Percentiles rank a stretch among this genome's conserved stretches.
Conservation (phyloP, 495 filamentous ascomycete species). For the Pseudoneurospora amorphoporcata region DNA sequence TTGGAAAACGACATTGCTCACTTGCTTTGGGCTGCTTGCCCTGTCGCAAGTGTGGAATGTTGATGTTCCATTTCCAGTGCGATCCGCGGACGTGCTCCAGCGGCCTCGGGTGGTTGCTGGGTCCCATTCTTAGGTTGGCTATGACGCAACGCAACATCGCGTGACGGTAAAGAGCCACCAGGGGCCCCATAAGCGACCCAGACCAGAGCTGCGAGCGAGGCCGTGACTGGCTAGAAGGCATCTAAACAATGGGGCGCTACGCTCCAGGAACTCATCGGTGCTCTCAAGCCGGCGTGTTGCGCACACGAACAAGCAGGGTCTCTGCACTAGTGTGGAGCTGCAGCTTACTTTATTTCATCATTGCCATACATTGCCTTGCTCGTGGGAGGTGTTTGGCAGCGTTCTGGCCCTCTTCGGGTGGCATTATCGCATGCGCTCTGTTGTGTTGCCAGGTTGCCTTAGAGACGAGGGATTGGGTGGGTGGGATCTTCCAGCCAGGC, state of each 20-base stretch:
- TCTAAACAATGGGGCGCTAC: not conserved
- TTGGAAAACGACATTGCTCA: not conserved
- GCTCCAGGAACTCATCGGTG: not conserved
- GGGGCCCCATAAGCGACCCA: not conserved
- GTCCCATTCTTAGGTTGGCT: not conserved
- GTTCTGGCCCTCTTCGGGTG: not conserved
- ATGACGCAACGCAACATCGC: not conserved
- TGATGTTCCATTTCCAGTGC: not conserved
- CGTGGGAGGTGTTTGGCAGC: not conserved
- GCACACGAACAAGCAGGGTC: not conserved
- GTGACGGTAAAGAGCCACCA: not conserved
- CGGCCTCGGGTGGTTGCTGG: not conserved
- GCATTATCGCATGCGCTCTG: not conserved
- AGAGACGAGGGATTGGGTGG: not conserved
- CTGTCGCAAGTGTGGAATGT: not conserved
- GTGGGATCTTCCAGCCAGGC: not conserved
- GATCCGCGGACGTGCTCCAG: not conserved
- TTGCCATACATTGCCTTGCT: not conserved
- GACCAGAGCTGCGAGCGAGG: not conserved
- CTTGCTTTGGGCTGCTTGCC: not conserved
- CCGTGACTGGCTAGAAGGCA: not conserved
- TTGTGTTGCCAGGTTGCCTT: not conserved
- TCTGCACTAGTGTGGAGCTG: not conserved
- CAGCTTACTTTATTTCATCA: not conserved
- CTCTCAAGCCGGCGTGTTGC: not conserved